phyloP scores from a whole-genome alignment of 2,329 filamentous ascomycete genomes.

The Botrytis sinoallii region DNA sequence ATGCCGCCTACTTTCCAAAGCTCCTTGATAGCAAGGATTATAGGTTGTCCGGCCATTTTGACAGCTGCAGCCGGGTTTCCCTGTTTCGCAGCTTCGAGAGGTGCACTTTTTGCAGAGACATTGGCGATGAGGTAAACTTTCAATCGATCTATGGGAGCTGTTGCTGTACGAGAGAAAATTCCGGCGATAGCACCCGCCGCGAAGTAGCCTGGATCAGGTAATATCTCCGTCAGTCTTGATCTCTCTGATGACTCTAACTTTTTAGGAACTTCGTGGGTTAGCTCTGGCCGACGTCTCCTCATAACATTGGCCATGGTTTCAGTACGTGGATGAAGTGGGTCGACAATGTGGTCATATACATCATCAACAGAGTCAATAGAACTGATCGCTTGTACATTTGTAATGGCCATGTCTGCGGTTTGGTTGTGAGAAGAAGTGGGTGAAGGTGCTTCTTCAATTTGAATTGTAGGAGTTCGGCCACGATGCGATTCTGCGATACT shows the following conservation, averaged over 20 bases:
- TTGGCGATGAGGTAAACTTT: constrained; percentile 98
- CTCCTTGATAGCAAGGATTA: constrained; percentile 70
- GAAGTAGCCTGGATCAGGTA: constrained; percentile 92
- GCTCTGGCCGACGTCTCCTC: constrained; percentile 17
- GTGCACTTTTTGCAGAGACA: constrained; percentile 60
- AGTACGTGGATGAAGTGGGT: constrained; percentile 6
- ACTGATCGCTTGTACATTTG: constrained; percentile 23
- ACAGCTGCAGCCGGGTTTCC: constrained; percentile 64
- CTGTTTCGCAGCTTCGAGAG: constrained; percentile 64
- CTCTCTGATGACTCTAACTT: constrained; percentile 25
- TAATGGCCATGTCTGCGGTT: constrained; percentile 19
- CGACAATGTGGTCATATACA: constrained; percentile 10
- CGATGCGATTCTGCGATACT: constrained; percentile 53
- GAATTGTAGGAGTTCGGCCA: constrained; percentile 24
- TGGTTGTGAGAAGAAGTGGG: constrained; percentile 6
- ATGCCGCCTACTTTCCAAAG: constrained; percentile 84
- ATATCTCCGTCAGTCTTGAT: constrained; percentile 38
- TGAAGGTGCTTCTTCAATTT: constrained; percentile 14
- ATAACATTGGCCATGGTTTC: constrained; percentile 13
- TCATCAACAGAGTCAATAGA: constrained; percentile 24
- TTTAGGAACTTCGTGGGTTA: constrained; percentile 23
- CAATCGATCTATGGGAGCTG: constrained; percentile 90
- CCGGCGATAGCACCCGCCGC: constrained; percentile 91
- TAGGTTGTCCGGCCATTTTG: constrained; percentile 64
- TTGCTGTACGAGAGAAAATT: constrained; percentile 90